Percentiles rank a stretch among this genome's conserved stretches.
Evolutionary conservation across 495 filamentous ascomycete species (phyloP).

Genomic region (Usnea hakonensis): DNA sequence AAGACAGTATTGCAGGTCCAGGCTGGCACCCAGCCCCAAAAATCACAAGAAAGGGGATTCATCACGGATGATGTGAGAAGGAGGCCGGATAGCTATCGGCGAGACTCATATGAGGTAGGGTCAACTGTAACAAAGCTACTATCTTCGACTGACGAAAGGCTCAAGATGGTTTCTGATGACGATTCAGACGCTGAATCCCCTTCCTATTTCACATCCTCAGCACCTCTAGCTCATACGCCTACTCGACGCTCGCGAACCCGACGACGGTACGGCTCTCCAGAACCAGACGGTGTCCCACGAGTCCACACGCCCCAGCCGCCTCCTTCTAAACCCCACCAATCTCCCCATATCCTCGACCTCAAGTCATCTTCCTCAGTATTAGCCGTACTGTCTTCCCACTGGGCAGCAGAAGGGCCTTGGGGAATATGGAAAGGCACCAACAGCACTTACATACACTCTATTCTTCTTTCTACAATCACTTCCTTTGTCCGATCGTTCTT

Average conservation of each 20-base stretch:
- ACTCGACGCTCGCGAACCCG: conserved; percentile 44
- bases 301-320: conserved; percentile 28
- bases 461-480: conserved; percentile 77
- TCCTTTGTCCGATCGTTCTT: conserved; percentile 79
- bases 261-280: conserved; percentile 29
- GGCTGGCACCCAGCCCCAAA: conserved; percentile 26
- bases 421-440: conserved; percentile 94
- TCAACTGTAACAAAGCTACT: background rate
- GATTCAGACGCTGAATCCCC: conserved; percentile 73
- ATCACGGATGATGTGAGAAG: conserved; percentile 24
- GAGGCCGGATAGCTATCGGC: conserved; percentile 33
- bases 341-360: conserved; percentile 58
- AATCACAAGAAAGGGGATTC: conserved; percentile 19
- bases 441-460: conserved; percentile 77
- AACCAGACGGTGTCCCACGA: conserved; percentile 30
- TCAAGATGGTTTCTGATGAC: conserved; percentile 38
- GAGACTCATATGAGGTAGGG: conserved; percentile 32
- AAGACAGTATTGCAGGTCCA: conserved; percentile 86
- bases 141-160: conserved; percentile 7
- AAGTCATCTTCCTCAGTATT: conserved; percentile 64
- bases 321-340: conserved; percentile 27
- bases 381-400: conserved; percentile 73
- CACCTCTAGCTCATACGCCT: conserved; percentile 44
- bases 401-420: conserved; percentile 81
- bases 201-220: conserved; percentile 74